phyloP scores from a whole-genome alignment of 768 basidiomycete genomes.

The Tulasnella sp. region DNA sequence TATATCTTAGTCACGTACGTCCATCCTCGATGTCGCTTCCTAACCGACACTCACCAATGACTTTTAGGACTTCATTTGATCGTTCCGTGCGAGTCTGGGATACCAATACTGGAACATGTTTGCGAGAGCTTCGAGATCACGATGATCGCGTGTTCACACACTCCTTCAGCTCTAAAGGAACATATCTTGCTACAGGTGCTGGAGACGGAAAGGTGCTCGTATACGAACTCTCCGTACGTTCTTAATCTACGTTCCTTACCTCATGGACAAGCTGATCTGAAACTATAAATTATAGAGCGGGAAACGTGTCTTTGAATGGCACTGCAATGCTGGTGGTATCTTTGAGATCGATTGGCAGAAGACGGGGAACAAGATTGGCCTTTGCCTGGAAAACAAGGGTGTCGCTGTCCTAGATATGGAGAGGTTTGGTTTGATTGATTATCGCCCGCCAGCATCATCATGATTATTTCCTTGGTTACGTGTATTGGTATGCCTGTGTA shows the following conservation, averaged over 20 bases:
- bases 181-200: conserved; percentile 60
- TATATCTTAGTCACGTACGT: conserved; percentile 62
- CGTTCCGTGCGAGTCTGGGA: conserved; percentile 74
- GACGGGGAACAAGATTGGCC: conserved; percentile 18
- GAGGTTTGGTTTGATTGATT: conserved; percentile 10
- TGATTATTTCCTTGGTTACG: too few relatives aligned
- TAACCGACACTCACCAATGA: background rate
- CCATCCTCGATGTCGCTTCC: background rate
- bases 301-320: conserved; percentile 16
- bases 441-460: too few relatives aligned
- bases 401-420: conserved; percentile 14
- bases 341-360: conserved; percentile 70
- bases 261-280: background rate
- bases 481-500: too few relatives aligned
- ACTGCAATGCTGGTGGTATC: conserved; percentile 43
- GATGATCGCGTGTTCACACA: conserved; percentile 58
- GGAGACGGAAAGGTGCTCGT: conserved; percentile 67
- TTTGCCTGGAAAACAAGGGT: conserved; percentile 12
- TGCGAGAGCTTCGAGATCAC: conserved; percentile 60
- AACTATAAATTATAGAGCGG: conserved; percentile 13
- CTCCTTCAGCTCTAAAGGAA: conserved; percentile 61
- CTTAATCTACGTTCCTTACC: background rate
- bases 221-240: conserved; percentile 51
- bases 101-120: conserved; percentile 58
- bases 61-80: conserved; percentile 62